Conservation (phyloP, 495 filamentous ascomycete species). For the Gamarada debralockiae region DNA sequence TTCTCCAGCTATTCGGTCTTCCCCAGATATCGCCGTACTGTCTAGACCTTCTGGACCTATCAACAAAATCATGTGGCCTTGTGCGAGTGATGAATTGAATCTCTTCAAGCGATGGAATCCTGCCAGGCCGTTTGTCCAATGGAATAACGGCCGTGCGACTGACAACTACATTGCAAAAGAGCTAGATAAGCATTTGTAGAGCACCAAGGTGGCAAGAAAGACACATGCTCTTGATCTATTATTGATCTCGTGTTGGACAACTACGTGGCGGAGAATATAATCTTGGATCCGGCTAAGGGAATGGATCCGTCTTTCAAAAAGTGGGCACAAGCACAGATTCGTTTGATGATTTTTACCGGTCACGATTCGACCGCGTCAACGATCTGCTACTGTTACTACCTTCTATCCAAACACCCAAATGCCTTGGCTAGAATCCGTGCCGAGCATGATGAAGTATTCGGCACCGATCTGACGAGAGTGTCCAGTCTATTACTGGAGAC, state of each 20-base stretch:
- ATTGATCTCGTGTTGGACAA: constrained; percentile 34
- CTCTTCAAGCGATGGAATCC: constrained; percentile 21
- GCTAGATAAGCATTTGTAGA: constrained; percentile 28
- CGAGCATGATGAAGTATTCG: constrained; percentile 34
- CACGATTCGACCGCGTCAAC: constrained; percentile 19
- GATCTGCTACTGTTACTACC: constrained; percentile 20
- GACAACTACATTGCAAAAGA: constrained; percentile 28
- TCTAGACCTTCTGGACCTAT: no score
- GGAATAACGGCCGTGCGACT: constrained; percentile 31
- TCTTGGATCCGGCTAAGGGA: not conserved
- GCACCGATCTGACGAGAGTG: constrained; percentile 16
- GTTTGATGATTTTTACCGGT: constrained; percentile 24
- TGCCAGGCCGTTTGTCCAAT: constrained; percentile 14
- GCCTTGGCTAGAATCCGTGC: constrained; percentile 21
- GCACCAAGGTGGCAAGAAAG: not conserved
- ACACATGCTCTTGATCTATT: constrained; percentile 18
- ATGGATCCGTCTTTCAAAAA: constrained; percentile 25
- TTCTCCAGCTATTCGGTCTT: no score
- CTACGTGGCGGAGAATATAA: constrained; percentile 16
- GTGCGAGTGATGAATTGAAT: constrained; percentile 26
- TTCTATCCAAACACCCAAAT: constrained; percentile 29
- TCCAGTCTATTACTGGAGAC: constrained; percentile 21
- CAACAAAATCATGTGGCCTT: no score
- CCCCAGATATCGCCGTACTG: no score
- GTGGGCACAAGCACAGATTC: constrained; percentile 28